These are phyloP conservation scores for Ophiocordyceps camponoti-leonardi DNA, from an alignment of 2,329 filamentous ascomycete species.

Conservation along the genomic window DNA sequence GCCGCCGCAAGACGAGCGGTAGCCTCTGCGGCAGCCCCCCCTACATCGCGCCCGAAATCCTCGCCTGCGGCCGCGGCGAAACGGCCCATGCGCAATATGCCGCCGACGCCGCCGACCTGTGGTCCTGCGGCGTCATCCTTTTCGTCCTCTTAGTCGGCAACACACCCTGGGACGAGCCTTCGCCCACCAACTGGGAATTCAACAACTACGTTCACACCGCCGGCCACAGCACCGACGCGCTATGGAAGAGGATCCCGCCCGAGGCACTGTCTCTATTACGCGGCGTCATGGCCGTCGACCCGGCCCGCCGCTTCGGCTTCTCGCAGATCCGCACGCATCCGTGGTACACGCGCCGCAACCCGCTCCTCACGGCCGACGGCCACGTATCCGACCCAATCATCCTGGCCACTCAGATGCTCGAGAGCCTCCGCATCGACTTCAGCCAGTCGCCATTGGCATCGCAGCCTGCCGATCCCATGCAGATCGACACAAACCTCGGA, in stretches of 20 bases:
- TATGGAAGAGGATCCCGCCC: conserved; percentile 65
- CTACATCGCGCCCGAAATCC: conserved; percentile 91
- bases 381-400: conserved; percentile 61
- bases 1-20: conserved; percentile 61
- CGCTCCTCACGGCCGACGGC: conserved; percentile 57
- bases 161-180: conserved; percentile 94
- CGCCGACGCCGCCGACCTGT: conserved; percentile 76
- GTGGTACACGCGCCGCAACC: conserved; percentile 80
- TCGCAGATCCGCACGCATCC: conserved; percentile 77
- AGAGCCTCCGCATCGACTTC: conserved; percentile 80
- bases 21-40: conserved; percentile 93
- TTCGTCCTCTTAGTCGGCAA: conserved; percentile 93
- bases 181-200: conserved; percentile 73
- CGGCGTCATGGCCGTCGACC: conserved; percentile 81
- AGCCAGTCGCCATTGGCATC: conserved; percentile 44
- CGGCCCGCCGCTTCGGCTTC: conserved; percentile 62
- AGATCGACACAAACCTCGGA: conserved; percentile 39
- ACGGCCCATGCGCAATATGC: conserved; percentile 43
- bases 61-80: conserved; percentile 31
- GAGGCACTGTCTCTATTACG: conserved; percentile 67
- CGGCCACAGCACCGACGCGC: conserved; percentile 65
- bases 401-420: conserved; percentile 89
- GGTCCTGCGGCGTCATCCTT: conserved; percentile 95
- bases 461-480: conserved; percentile 42
- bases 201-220: conserved; percentile 68